phyloP scores from a whole-genome alignment of 2,329 filamentous ascomycete genomes.

The Aspergillus vadensis region DNA sequence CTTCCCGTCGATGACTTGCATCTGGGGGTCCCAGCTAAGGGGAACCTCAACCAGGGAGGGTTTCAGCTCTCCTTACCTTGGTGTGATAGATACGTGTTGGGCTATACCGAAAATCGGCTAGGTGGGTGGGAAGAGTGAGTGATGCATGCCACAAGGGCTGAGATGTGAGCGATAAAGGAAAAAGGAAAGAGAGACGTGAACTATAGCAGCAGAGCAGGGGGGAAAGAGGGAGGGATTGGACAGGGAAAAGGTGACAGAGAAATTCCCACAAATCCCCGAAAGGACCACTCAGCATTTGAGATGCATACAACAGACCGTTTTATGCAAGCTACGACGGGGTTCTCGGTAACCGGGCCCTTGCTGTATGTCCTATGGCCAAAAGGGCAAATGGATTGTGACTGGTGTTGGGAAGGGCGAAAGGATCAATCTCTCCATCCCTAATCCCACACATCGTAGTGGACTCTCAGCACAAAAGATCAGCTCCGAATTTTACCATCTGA shows the following conservation, averaged over 20 bases:
- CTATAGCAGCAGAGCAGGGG: neutral
- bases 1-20: constrained; percentile 30
- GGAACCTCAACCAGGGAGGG: constrained; percentile 7
- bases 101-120: constrained; percentile 7
- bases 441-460: neutral
- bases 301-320: neutral
- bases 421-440: neutral
- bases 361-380: neutral
- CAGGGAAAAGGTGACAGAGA: neutral
- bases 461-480: neutral
- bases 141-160: neutral
- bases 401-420: neutral
- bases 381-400: neutral
- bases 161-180: constrained; percentile 1
- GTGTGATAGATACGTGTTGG: constrained; percentile 19
- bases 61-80: constrained; percentile 4
- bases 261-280: constrained; percentile 1
- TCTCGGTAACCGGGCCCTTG: constrained; percentile 2
- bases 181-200: neutral
- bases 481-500: constrained; percentile 3
- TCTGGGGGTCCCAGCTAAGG: constrained; percentile 17
- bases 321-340: constrained; percentile 2
- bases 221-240: constrained; percentile 3
- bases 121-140: neutral
- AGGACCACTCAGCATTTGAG: neutral